phyloP scores from a whole-genome alignment of 495 filamentous ascomycete species.

The Penicillium cinerascens region DNA sequence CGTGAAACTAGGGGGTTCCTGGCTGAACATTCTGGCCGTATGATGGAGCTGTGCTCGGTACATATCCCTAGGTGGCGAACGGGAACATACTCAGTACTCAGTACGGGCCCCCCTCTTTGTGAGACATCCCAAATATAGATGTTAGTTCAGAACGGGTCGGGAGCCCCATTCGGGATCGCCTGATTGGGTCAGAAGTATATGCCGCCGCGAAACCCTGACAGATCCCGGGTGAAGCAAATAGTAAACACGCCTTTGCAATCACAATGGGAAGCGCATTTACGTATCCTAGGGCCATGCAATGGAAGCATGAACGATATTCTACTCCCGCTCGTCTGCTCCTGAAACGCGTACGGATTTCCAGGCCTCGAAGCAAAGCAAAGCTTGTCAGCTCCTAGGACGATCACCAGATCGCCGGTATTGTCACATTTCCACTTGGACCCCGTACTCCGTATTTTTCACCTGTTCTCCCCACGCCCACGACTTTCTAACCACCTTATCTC shows the following conservation, averaged over 20 bases:
- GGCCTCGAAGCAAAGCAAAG: not conserved
- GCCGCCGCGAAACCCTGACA: not conserved
- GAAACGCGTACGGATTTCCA: too few relatives aligned
- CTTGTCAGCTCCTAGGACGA: conserved; percentile 7
- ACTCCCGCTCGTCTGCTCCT: too few relatives aligned
- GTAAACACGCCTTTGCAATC: not conserved
- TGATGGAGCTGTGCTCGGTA: not conserved
- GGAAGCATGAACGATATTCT: too few relatives aligned
- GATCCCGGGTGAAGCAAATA: not conserved
- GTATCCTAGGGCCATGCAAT: not conserved
- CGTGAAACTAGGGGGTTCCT: conserved; percentile 27
- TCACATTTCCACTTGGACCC: not conserved
- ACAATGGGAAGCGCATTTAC: not conserved
- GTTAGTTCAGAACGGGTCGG: not conserved
- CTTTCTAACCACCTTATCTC: conserved; percentile 1
- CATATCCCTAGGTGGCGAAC: not conserved
- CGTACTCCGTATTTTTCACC: conserved; percentile 18
- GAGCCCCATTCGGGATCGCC: not conserved
- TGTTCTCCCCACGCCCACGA: conserved; percentile 18
- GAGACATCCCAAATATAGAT: conserved; percentile 28
- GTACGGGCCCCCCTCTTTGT: conserved; percentile 2
- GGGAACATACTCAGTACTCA: not conserved
- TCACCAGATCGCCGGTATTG: conserved; percentile 16
- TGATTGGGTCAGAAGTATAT: not conserved
- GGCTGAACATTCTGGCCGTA: conserved; percentile 10